Conservation (phyloP, 176 grass and related monocot species). For the Musa troglodytarum region DNA sequence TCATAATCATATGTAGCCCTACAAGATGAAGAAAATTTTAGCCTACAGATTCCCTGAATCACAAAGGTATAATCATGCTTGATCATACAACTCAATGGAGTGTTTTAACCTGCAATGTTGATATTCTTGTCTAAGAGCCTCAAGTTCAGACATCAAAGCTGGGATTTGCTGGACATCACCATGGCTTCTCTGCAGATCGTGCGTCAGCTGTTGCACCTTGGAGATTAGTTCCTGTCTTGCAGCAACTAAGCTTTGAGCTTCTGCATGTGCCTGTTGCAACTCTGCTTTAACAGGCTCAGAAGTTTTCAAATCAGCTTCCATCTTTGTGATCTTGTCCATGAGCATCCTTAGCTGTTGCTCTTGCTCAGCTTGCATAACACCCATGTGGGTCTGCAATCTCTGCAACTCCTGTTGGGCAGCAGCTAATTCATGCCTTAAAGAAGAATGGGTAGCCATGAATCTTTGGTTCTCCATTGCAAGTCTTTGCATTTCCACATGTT, state of each 20-base stretch:
- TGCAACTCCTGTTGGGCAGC: constrained; percentile 69
- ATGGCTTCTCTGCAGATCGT: constrained; percentile 75
- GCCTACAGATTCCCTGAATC: not conserved
- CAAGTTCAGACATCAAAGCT: constrained; percentile 39
- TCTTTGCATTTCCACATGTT: constrained; percentile 73
- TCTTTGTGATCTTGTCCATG: constrained; percentile 59
- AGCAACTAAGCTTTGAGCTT: constrained; percentile 52
- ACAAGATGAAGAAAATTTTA: constrained; percentile 16
- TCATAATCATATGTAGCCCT: constrained; percentile 87
- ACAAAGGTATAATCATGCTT: constrained; percentile 4
- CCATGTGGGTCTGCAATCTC: constrained; percentile 51
- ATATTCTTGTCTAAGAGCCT: constrained; percentile 68
- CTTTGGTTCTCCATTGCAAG: constrained; percentile 71
- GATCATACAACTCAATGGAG: constrained; percentile 3
- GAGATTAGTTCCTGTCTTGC: constrained; percentile 50
- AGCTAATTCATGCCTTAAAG: constrained; percentile 63
- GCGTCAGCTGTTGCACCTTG: constrained; percentile 61
- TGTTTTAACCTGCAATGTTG: constrained; percentile 59
- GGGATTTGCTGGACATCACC: constrained; percentile 83
- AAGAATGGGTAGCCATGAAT: constrained; percentile 45
- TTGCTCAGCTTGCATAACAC: constrained; percentile 32
- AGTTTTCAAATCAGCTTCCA: constrained; percentile 75
- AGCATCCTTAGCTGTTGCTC: constrained; percentile 67
- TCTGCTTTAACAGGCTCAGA: constrained; percentile 49
- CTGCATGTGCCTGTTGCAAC: constrained; percentile 59